phyloP scores from a whole-genome alignment of 2,329 filamentous ascomycete genomes.

The Penicillium sumatraense region DNA sequence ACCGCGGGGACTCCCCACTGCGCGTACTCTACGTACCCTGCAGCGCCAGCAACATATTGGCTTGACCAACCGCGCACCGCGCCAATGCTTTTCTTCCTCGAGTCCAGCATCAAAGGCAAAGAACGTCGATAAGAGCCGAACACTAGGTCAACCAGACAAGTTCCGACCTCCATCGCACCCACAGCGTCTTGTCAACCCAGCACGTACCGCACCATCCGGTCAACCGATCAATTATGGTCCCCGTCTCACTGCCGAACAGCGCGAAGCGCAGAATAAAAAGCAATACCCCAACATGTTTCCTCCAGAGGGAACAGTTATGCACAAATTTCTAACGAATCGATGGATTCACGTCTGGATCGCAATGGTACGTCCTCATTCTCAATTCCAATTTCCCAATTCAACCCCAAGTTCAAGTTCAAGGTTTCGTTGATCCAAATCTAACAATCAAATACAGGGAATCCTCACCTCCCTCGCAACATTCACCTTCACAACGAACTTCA shows the following conservation, averaged over 20 bases:
- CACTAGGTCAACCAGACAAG: constrained; percentile 83
- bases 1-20: constrained; percentile 56
- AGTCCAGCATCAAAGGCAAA: constrained; percentile 14
- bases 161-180: constrained; percentile 94
- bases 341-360: constrained; percentile 81
- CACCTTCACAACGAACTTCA: constrained; percentile 80
- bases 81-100: constrained; percentile 32
- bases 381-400: neutral
- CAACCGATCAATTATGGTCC: constrained; percentile 75
- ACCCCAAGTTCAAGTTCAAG: neutral
- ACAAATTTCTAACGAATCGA: constrained; percentile 81
- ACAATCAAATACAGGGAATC: constrained; percentile 67
- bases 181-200: constrained; percentile 59
- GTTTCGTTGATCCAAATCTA: no score
- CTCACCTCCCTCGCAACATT: constrained; percentile 70
- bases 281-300: constrained; percentile 91
- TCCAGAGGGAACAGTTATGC: constrained; percentile 76
- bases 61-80: constrained; percentile 24
- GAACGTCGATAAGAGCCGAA: constrained; percentile 59
- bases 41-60: constrained; percentile 18
- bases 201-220: constrained; percentile 26
- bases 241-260: constrained; percentile 67
- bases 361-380: constrained; percentile 62
- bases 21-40: constrained; percentile 34
- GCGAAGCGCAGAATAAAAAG: constrained; percentile 67